Evolutionary conservation across 306 rosid species (phyloP).

Genomic region (Vachellia collinsii): DNA sequence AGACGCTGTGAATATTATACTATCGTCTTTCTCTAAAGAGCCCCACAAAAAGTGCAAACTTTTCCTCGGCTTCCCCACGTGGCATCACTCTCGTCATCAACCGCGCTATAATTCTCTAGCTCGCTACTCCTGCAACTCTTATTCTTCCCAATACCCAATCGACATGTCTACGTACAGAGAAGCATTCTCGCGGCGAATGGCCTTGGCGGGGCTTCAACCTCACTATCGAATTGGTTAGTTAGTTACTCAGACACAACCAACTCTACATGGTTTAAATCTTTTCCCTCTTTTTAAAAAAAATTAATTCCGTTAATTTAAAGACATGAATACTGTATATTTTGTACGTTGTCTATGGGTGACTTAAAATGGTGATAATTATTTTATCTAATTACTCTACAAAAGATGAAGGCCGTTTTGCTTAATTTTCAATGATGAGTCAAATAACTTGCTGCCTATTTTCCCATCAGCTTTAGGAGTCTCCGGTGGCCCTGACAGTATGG

Average conservation of each 20-base stretch:
- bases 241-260: background rate
- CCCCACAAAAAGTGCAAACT: slow-evolving; percentile 39
- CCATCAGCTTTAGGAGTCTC: slow-evolving; percentile 86
- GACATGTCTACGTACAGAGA: slow-evolving; percentile 61
- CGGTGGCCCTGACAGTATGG: slow-evolving; percentile 99
- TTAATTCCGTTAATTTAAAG: background rate
- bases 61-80: slow-evolving; percentile 34
- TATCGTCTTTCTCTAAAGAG: slow-evolving; percentile 45
- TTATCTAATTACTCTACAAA: slow-evolving; percentile 1
- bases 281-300: background rate
- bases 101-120: slow-evolving; percentile 29
- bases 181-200: slow-evolving; percentile 82
- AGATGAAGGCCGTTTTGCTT: background rate
- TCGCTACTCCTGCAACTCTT: slow-evolving; percentile 43
- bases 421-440: slow-evolving; percentile 1
- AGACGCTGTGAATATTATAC: slow-evolving; percentile 38
- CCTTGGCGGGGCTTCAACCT: slow-evolving; percentile 88
- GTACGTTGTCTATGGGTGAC: background rate
- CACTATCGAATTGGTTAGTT: slow-evolving; percentile 75
- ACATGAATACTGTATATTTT: background rate
- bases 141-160: slow-evolving; percentile 45
- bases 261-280: background rate
- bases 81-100: slow-evolving; percentile 34
- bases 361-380: slow-evolving; percentile 15
- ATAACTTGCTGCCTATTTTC: slow-evolving; percentile 19